Conservation (phyloP, 495 filamentous ascomycete species). For the Aspergillus campestris region DNA sequence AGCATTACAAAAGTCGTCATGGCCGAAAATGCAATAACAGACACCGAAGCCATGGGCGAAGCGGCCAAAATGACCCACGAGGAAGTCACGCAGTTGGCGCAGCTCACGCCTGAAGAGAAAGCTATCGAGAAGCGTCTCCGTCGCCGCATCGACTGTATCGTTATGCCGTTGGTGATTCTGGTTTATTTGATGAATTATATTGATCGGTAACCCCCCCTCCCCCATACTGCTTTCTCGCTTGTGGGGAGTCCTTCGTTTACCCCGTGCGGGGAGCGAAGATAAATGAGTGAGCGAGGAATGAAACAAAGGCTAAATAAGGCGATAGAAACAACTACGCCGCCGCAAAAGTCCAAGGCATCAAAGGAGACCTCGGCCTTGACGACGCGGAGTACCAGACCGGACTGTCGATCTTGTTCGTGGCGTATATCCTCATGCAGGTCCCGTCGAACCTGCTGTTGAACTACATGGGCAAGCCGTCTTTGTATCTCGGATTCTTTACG, state of each 20-base stretch:
- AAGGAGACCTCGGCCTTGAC: slow-evolving; percentile 33
- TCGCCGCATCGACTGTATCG: slow-evolving; percentile 40
- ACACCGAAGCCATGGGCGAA: slow-evolving; percentile 33
- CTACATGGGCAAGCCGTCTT: slow-evolving; percentile 42
- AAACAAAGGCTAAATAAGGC: no score
- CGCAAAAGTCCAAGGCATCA: slow-evolving; percentile 46
- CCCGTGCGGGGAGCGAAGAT: no score
- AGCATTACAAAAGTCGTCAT: not conserved
- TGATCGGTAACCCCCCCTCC: no score
- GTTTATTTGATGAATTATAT: slow-evolving; percentile 53
- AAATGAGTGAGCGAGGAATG: no score
- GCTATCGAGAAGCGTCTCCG: slow-evolving; percentile 39
- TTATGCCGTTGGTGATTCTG: slow-evolving; percentile 49
- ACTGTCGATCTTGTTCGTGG: slow-evolving; percentile 45
- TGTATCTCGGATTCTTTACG: slow-evolving; percentile 43
- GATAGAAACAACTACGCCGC: slow-evolving; percentile 47
- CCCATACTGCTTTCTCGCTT: no score
- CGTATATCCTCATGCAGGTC: slow-evolving; percentile 46
- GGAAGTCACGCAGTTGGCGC: slow-evolving; percentile 30
- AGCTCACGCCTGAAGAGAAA: slow-evolving; percentile 38
- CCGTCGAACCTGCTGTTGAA: slow-evolving; percentile 55
- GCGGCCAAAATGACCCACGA: slow-evolving; percentile 34
- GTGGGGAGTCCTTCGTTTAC: no score
- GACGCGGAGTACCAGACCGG: slow-evolving; percentile 38
- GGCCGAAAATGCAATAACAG: slow-evolving; percentile 14